Evolutionary conservation across 192 early-diverging fungal genomes (phyloP), one percentile per base, ranked within the genome.

Genomic region (Cladochytrium replicatum): DNA sequence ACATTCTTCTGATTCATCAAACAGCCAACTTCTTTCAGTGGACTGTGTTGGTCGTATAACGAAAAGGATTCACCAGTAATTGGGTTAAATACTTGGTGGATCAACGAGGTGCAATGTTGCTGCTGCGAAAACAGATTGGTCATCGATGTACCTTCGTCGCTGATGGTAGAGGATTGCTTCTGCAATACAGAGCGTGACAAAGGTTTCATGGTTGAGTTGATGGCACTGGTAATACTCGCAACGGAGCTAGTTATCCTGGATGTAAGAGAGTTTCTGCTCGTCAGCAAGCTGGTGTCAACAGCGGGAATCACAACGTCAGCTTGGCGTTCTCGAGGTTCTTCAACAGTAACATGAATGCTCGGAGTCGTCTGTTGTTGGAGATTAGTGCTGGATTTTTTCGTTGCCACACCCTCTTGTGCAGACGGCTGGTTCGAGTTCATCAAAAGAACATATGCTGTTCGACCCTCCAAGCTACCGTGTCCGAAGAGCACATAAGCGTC

Each of bases 1-100:
- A 77, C 76, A 61, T 78, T 78, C 13, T 50, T 34, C 8, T 53
- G 37, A 41, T 78, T 71, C 32, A 78, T 78, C 4, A 71, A 31
- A 34, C 51, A 58, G 7, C 48, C 37, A n/a, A 78, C 57, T 38
- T 68, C 69, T 38, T 41, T 64, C 21, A 78, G 32, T 15, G 71
- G 61, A 32, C 62, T 57, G 26, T 59, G 49, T 7, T 37, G 38
- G 41, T 78, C 76, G 17, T 48, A 43, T 27, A 52, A 41, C 11
- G 32, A 22, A 45, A 57, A 68, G 0, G 31, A 27, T 29, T 53
- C 32, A 22, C 76, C 76, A 0, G 59, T 59, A 2, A 75, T 50
- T 3, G 76, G 68, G 56, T 78, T 62, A 46, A 58, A 64, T 29
- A 77, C 26, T 46, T 31, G 55, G 38, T 49, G 63, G 26, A 50